Base-by-base conservation (phyloP, 805 yeast species). In the Komagataella kurtzmanii region DNA sequence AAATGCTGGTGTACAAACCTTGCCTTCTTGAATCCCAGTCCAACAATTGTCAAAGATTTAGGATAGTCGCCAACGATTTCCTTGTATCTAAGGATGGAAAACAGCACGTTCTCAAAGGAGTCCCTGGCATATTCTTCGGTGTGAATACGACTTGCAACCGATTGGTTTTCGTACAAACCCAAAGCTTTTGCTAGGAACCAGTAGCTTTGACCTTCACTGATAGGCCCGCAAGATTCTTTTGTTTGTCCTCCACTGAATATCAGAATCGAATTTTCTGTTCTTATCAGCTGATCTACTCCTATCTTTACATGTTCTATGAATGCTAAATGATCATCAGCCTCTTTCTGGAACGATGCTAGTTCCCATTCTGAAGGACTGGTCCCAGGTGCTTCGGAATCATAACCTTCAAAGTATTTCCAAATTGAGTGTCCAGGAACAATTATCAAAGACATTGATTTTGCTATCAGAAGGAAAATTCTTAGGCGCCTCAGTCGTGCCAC, bases 91-190 rank as follows among this genome's bases (percentile, higher is more conserved):
- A 76, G 69, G 2, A 83, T 56, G 56, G 84, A 78, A 62, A 79
- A 85, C 2, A 85, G 54, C 5, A 86, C 75, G 62, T 87, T 87
- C 60, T 87, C 95, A 60, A 83, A 83, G 1, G 93, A 85, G 63
- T 87, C 95, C 45, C 88, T 66, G 0, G 95, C 88, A 61, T 64
- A 83, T 57, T 84, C 90, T 59, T 87, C 96, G 1, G 80, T 65
- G 5, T 69, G 54, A 0, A 83, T 64, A 48, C 69, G 48, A 49
- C 8, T 58, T 50, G 17, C 45, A 12, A 36, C 46, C 45, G 49
- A 44, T 44, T 53, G 24, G 18, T 48, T 48, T 36, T 30, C 47
- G 45, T 51, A 55, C 53, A 55, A 49, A 7, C 63, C 68, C 49
- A 79, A 56, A 12, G 64, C 60, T 43, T 58, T 45, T 1, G 79